Evolutionary conservation across 768 basidiomycete genomes (phyloP), one percentile per base, ranked within the genome.

Genomic region (Tricholoma sp.): DNA sequence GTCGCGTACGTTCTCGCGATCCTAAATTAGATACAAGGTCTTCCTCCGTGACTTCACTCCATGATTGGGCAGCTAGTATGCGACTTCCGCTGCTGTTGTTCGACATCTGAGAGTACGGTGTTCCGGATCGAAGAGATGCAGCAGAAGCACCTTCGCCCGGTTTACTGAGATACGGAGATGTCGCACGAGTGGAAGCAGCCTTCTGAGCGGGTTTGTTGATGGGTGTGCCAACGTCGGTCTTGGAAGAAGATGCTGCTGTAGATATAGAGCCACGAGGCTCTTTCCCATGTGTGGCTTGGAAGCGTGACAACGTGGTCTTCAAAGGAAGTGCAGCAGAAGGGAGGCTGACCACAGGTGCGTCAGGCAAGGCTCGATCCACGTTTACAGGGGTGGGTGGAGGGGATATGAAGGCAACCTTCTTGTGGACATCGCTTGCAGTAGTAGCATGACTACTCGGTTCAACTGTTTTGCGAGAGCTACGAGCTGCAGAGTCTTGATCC

Each of bases 21-120:
- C 94, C 92, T 34, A 98, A 78, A 67, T 98, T 93, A 46, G 87
- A 86, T 18, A 98, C 91, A 43, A 98, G 83, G 71, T 98, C 95
- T 56, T 91, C 93, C 69, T 95, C 94, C 9, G 94, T 92, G 61
- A 88, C 89, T 69, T 96, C 91, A 66, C 92, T 95, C 95, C 95
- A 98, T 18, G 89, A 91, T 60, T 83, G 73, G 1, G 86, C 89
- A 29, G 88, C 82, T 39, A 91, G 77, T 57, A 94, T 90, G 43
- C 86, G 83, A 60, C 84, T 88, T 53, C 84, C 83, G 54, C 83
- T 80, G 12, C 73, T 75, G 50, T 78, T 78, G 9, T 32, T 32
- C 10, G 86, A 89, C 82, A 87, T 85, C 61, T 87, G 83, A 32
- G 89, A 91, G 68, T 89, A 92, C 0, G 91, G 91, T 2, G 89